phyloP scores from a whole-genome alignment of 2,329 filamentous ascomycete genomes.

The Albifimbria verrucaria region DNA sequence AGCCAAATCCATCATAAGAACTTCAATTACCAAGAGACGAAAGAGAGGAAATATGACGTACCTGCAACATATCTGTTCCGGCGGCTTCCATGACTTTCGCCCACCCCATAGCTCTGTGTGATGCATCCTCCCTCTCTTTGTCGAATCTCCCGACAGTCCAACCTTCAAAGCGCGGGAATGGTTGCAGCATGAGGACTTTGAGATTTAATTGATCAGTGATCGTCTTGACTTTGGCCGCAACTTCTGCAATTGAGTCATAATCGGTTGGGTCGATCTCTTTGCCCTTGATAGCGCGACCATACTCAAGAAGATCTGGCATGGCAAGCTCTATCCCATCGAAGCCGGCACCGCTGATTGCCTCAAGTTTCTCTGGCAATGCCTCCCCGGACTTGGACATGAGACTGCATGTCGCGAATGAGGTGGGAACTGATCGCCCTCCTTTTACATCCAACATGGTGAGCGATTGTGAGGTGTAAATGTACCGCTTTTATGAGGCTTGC shows the following conservation, averaged over 20 bases:
- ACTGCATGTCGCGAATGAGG: slow-evolving; percentile 55
- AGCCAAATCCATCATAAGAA: too few relatives aligned
- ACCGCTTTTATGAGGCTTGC: neutral
- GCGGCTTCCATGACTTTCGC: slow-evolving; percentile 67
- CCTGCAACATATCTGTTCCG: slow-evolving; percentile 69
- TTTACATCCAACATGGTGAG: neutral
- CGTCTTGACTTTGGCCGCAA: slow-evolving; percentile 51
- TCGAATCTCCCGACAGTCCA: slow-evolving; percentile 54
- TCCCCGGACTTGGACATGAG: slow-evolving; percentile 43
- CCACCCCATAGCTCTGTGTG: slow-evolving; percentile 63
- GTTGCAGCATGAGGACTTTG: slow-evolving; percentile 68
- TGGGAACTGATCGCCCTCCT: slow-evolving; percentile 29
- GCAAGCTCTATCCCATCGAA: slow-evolving; percentile 71
- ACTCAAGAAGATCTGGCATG: slow-evolving; percentile 68
- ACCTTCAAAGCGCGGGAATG: slow-evolving; percentile 74
- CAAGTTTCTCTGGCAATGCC: slow-evolving; percentile 57
- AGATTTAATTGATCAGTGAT: slow-evolving; percentile 53
- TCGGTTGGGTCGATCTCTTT: slow-evolving; percentile 53
- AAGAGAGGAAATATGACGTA: too few relatives aligned
- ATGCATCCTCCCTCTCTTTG: slow-evolving; percentile 58
- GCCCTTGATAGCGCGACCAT: slow-evolving; percentile 49
- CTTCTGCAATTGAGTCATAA: slow-evolving; percentile 53
- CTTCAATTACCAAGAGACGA: too few relatives aligned
- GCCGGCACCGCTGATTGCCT: slow-evolving; percentile 60
- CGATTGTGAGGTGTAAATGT: neutral